Evolutionary conservation across 257 asterid species (phyloP).

Genomic region (Striga asiatica): DNA sequence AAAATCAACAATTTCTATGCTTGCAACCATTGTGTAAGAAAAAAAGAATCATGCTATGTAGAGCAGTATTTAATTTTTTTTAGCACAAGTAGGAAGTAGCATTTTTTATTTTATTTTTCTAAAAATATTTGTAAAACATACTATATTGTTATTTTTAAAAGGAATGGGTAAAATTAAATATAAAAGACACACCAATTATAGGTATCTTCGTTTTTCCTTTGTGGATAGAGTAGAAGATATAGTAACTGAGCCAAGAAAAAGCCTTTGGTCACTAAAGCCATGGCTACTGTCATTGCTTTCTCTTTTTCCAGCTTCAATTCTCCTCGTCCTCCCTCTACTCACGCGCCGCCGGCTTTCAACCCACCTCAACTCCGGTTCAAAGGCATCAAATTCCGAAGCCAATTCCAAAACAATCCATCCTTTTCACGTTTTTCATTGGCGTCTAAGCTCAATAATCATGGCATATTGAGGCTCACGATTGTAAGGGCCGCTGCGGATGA

Average conservation of each 20-base stretch:
- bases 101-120: too few relatives aligned
- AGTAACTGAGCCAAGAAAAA: neutral
- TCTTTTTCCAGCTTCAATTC: constrained; percentile 16
- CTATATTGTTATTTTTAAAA: too few relatives aligned
- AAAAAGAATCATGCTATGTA: too few relatives aligned
- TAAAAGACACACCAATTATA: too few relatives aligned
- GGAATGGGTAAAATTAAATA: too few relatives aligned
- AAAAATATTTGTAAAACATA: too few relatives aligned
- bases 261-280: constrained; percentile 8
- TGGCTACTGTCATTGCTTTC: constrained; percentile 37
- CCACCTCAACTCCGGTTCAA: constrained; percentile 14
- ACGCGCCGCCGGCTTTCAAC: neutral
- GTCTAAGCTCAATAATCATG: constrained; percentile 8
- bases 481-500: constrained; percentile 34
- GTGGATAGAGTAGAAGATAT: constrained; percentile 14
- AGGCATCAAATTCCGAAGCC: constrained; percentile 3
- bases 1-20: too few relatives aligned
- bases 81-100: too few relatives aligned
- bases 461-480: constrained; percentile 14
- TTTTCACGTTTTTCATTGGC: constrained; percentile 16
- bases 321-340: constrained; percentile 4
- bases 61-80: too few relatives aligned
- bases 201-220: neutral
- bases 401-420: constrained; percentile 5
- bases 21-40: too few relatives aligned